Percentiles rank a stretch among this genome's conserved stretches.
phyloP scores from a whole-genome alignment of 1,284 basidiomycete species.

The Sanghuangporus sanghuang region DNA sequence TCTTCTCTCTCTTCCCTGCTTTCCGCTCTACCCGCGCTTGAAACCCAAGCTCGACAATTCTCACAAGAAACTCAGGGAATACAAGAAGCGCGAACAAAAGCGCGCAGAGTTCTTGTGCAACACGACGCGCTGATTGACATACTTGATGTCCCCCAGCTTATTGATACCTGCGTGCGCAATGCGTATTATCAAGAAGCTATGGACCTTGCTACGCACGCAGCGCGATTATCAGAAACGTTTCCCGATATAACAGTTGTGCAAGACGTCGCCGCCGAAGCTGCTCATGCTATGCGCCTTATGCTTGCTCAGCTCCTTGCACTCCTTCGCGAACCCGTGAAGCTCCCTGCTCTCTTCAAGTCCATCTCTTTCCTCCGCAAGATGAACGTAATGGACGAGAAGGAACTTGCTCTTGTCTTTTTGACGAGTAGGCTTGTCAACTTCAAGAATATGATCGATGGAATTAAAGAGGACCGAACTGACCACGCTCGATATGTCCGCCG shows the following conservation, averaged over 20 bases:
- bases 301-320: slow-evolving; percentile 72
- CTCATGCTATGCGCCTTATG: slow-evolving; percentile 69
- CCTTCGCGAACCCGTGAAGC: slow-evolving; percentile 80
- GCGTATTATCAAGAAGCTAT: slow-evolving; percentile 90
- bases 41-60: slow-evolving; percentile 65
- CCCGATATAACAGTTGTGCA: slow-evolving; percentile 38
- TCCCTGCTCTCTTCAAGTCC: slow-evolving; percentile 86
- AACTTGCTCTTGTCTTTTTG: slow-evolving; percentile 66
- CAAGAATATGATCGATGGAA: slow-evolving; percentile 35
- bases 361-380: slow-evolving; percentile 82
- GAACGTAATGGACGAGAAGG: slow-evolving; percentile 54
- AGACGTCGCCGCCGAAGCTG: slow-evolving; percentile 68
- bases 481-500: slow-evolving; percentile 75
- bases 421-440: slow-evolving; percentile 56
- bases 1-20: slow-evolving; percentile 65
- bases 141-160: slow-evolving; percentile 83
- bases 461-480: slow-evolving; percentile 47
- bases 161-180: slow-evolving; percentile 88
- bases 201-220: slow-evolving; percentile 69
- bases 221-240: slow-evolving; percentile 38
- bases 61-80: slow-evolving; percentile 49
- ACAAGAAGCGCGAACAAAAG: slow-evolving; percentile 63
- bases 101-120: slow-evolving; percentile 79
- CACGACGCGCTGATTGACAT: slow-evolving; percentile 89
- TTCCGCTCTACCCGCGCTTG: slow-evolving; percentile 66